Evolutionary conservation across 805 yeast genomes (phyloP), one percentile per base, ranked within the genome.

Genomic region (Kodamaea kaohsiungensis): DNA sequence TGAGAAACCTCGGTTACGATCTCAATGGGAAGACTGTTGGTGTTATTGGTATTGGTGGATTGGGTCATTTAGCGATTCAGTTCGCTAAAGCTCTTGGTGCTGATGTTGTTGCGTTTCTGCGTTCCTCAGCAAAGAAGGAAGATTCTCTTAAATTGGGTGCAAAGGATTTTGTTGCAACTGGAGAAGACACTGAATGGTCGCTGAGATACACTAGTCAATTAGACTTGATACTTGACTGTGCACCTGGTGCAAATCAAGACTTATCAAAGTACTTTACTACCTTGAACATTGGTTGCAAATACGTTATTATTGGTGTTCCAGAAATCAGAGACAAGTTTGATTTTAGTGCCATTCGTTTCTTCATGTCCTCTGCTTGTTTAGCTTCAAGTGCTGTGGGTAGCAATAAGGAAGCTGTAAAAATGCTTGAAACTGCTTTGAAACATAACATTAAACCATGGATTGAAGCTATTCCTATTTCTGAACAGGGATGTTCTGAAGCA

Each of bases 61-160:
- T 85, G 53, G 89, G 89, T 48, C 86, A 83, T 71, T 74, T 83
- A 74, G 86, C 79, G 13, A 65, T 85, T 51, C 75, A 77, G 65
- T 81, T 81, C 58, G 85, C 88, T 39, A 73, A 73, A 56, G 87
- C 88, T 5, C 64, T 85, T 59, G 89, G 88, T 27, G 85, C 87
- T 22, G 84, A 82, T 53, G 87, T 83, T 17, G 72, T 73, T 52
- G 83, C 84, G 15, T 69, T 84, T 59, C 80, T 86, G 6, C 78
- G 87, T 61, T 65, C 79, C 46, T 66, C 68, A 33, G 59, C 68
- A 18, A 85, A 85, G 71, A 79, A 73, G 59, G 79, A 67, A 16
- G 83, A 80, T 53, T 86, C 86, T 22, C 46, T 65, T 50, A 72
- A 77, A 53, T 67, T 84, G 49, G 89, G 88, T 27, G 87, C 85